phyloP scores from a whole-genome alignment of 352 stramenopile species.

The Phytophthora litchii region DNA sequence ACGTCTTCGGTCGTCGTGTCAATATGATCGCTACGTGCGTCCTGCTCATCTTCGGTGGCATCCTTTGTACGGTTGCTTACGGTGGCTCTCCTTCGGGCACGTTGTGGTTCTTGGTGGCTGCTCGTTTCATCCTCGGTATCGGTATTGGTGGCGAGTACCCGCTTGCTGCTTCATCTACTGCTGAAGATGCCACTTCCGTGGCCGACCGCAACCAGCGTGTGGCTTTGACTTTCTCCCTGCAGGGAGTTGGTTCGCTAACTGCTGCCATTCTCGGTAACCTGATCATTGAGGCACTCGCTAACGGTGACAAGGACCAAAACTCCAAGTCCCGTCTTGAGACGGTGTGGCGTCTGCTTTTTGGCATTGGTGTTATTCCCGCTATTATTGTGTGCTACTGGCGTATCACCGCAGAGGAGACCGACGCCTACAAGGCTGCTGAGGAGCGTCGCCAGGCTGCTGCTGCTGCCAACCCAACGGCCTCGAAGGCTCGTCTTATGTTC shows the following conservation, averaged over 20 bases:
- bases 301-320: constrained; percentile 47
- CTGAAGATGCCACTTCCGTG: constrained; percentile 60
- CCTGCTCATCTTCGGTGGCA: constrained; percentile 66
- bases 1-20: constrained; percentile 64
- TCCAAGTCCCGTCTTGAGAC: constrained; percentile 49
- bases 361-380: constrained; percentile 61
- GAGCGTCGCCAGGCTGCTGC: constrained; percentile 25
- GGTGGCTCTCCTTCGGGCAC: constrained; percentile 43
- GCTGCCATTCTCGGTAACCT: constrained; percentile 70
- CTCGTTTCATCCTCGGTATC: constrained; percentile 64
- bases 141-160: constrained; percentile 66
- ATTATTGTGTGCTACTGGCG: constrained; percentile 68
- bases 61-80: constrained; percentile 66
- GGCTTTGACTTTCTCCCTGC: constrained; percentile 69
- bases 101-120: constrained; percentile 67
- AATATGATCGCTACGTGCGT: constrained; percentile 77
- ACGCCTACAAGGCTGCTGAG: constrained; percentile 42
- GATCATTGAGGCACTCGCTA: constrained; percentile 53
- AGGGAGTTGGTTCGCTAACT: constrained; percentile 64
- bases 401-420: constrained; percentile 62
- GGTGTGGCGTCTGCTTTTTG: constrained; percentile 73
- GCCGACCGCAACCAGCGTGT: constrained; percentile 59
- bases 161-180: constrained; percentile 56
- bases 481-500: constrained; percentile 32
- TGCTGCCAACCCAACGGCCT: constrained; percentile 5